Evolutionary conservation across 2,329 filamentous ascomycete species (phyloP), one percentile per base, ranked within the genome.

Genomic region (Berkeleyomyces rouxiae): DNA sequence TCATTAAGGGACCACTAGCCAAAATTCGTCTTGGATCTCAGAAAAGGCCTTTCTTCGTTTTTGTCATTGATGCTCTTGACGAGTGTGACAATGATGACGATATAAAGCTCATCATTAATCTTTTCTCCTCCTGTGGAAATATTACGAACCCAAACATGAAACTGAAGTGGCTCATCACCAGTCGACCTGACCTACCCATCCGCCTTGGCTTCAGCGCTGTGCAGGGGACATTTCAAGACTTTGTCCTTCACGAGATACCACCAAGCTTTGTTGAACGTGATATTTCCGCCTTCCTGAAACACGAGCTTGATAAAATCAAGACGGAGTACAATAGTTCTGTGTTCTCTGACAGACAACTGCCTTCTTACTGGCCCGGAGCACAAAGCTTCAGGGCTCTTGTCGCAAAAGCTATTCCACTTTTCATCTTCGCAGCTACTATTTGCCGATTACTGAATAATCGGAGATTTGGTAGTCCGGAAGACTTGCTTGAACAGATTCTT

Each of bases 201-300:
- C 7, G 70, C 70, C 6, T 68, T 77, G 16, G 67, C 73, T 55
- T 13, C 65, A n/a, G 53, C 72, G 2, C 64, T 58, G 31, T 68
- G 74, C 13, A 75, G 78, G 63, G 49, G 6, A 36, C 49, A 33
- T 77, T 76, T 64, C 68, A 74, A 1, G 71, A 71, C 60, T 72
- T 78, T 0, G 67, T 77, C 47, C 51, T 73, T 0, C 39, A 72
- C 6, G 75, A 75, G 1, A 64, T 77, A 0, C 57, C 42, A 9
- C 65, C 62, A 0, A 51, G 65, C 10, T 7, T 62, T 0, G 9
- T 7, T 2, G 55, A 65, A 36, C 33, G n/a, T 33, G 39, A 37
- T 16, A 62, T 44, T 6, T 0, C 5, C 0, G 5, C 16, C 53
- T 60, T 77, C 3, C 68, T 76, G 0, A 65, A 77, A 37, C 74